Conservation (phyloP, 1,284 basidiomycete genomes). For the Cryptococcus maquisensis region DNA sequence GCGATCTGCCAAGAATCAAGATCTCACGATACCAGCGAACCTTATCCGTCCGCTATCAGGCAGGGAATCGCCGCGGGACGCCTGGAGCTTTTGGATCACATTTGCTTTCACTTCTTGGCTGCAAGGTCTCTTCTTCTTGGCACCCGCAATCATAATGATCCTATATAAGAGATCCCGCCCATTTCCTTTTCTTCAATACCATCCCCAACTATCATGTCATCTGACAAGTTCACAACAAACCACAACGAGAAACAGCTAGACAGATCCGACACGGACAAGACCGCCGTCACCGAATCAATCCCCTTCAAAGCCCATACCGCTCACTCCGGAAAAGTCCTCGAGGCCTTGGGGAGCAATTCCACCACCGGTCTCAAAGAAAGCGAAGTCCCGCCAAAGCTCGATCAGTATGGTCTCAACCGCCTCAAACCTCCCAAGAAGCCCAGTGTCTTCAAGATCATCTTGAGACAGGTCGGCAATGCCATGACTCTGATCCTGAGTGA, state of each 20-base stretch:
- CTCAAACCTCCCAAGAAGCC: conserved; percentile 47
- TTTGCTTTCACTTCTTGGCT: too few relatives aligned
- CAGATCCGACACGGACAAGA: conserved; percentile 17
- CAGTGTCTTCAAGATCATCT: conserved; percentile 31
- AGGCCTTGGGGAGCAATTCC: conserved; percentile 37
- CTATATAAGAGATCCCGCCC: too few relatives aligned
- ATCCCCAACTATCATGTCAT: background rate
- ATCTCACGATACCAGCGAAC: too few relatives aligned
- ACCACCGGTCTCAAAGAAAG: conserved; percentile 34
- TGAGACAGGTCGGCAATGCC: conserved; percentile 47
- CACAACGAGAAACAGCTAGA: background rate
- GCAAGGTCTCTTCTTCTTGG: too few relatives aligned
- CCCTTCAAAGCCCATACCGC: conserved; percentile 41
- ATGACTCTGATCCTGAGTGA: conserved; percentile 47
- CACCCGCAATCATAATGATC: too few relatives aligned
- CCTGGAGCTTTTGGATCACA: too few relatives aligned
- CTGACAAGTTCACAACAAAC: background rate
- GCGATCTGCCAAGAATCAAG: too few relatives aligned
- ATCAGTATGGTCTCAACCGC: conserved; percentile 48
- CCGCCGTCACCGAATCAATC: conserved; percentile 26
- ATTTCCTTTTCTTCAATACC: background rate
- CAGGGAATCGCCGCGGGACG: too few relatives aligned
- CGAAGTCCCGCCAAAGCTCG: conserved; percentile 31
- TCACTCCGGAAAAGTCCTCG: conserved; percentile 34
- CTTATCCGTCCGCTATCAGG: too few relatives aligned